Base-by-base conservation (phyloP, 208 protist genomes). In the Borovskyia barvae region DNA sequence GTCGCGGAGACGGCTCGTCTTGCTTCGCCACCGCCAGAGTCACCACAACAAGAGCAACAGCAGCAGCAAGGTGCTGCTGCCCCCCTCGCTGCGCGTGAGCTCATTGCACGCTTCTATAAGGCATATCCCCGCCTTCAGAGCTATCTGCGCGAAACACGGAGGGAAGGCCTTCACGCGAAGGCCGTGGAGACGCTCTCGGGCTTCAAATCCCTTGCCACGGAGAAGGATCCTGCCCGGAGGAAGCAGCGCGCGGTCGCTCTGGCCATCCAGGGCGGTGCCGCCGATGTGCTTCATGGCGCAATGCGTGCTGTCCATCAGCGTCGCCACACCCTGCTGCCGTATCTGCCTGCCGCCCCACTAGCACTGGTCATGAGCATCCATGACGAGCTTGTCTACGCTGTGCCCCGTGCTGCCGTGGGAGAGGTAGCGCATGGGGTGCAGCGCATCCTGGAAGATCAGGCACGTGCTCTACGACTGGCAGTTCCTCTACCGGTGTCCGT, bases 311-410 rank as follows among this genome's bases (percentile, higher is more conserved):
- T 95, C 11, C 79, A 94, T 28, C 59, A 70, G 35, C 57, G 74
- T 33, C 70, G 80, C 12, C 88, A 90, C 63, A 20, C 33, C n/a
- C 46, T 86, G 24, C 20, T 88, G 7, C 71, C 80, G 1, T 85
- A 66, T 30, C 67, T 91, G 29, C 80, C 82, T 19, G 75, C 75
- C 22, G 49, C 76, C 1, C 66, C 82, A 3, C 15, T 84, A 5
- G 83, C 76, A 26, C 64, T 97, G 52, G 45, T 89, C 1, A 66
- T 84, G 66, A 67, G 52, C 33, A 75, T 92, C 25, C 90, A 96
- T 64, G 90, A 96, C 63, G 90, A 96, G 61, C 74, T 96, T 17
- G 43, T 96, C 30, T 96, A 85, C 52, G 73, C 71, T 40, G 77
- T 92, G 19, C 78, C 81, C 2, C 55, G 47, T 11, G 61, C 37